phyloP scores from a whole-genome alignment of 306 rosid species.

The Sesbania bispinosa region DNA sequence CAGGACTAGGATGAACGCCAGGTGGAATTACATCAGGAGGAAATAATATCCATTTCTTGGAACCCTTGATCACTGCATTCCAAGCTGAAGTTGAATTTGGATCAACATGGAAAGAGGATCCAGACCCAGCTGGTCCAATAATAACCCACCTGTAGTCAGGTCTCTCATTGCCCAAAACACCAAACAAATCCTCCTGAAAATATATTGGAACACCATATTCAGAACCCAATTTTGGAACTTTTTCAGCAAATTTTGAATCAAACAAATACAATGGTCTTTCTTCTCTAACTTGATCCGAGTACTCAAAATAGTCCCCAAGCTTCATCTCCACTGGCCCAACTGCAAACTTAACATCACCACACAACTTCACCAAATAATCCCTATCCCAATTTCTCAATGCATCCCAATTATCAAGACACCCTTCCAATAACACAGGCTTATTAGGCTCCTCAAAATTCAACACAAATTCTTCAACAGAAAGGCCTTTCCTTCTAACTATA shows the following conservation, averaged over 20 bases:
- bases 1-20: slow-evolving; percentile 94
- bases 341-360: slow-evolving; percentile 66
- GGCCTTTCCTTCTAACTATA: slow-evolving; percentile 58
- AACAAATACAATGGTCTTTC: slow-evolving; percentile 87
- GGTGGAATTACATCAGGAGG: slow-evolving; percentile 91
- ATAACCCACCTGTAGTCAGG: slow-evolving; percentile 91
- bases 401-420: slow-evolving; percentile 82
- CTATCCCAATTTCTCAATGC: slow-evolving; percentile 80
- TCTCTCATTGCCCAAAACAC: slow-evolving; percentile 71
- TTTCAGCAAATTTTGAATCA: slow-evolving; percentile 85
- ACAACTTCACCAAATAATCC: slow-evolving; percentile 60
- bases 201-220: slow-evolving; percentile 72
- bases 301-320: slow-evolving; percentile 70
- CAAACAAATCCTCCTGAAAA: slow-evolving; percentile 80
- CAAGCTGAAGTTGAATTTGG: slow-evolving; percentile 97
- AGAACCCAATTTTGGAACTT: slow-evolving; percentile 64
- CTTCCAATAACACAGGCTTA: slow-evolving; percentile 82
- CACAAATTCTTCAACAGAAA: slow-evolving; percentile 82
- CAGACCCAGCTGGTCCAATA: slow-evolving; percentile 85
- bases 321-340: slow-evolving; percentile 85
- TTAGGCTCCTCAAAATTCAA: slow-evolving; percentile 67
- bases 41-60: slow-evolving; percentile 93
- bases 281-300: slow-evolving; percentile 72
- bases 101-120: slow-evolving; percentile 92
- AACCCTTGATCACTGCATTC: slow-evolving; percentile 92